Percentiles rank a stretch among this genome's conserved stretches.
These are phyloP conservation scores for Millerozyma miso DNA, from an alignment of 805 yeast species.

Conservation along the genomic window DNA sequence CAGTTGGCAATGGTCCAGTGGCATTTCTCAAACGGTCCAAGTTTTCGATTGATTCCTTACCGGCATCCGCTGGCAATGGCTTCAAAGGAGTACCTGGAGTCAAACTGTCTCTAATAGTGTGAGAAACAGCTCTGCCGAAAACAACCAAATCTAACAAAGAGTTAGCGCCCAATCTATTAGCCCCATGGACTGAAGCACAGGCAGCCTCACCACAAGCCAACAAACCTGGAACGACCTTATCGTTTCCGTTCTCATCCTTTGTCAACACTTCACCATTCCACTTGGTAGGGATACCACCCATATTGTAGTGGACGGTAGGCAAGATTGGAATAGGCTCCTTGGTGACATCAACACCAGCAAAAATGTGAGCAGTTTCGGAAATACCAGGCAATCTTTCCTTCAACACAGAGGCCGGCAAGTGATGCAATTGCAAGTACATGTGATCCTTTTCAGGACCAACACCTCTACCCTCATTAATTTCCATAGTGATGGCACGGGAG, in stretches of 20 bases:
- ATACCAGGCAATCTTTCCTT: conserved; percentile 98
- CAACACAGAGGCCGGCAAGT: conserved; percentile 85
- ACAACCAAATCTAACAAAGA: conserved; percentile 94
- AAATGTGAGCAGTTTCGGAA: conserved; percentile 95
- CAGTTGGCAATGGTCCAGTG: conserved; percentile 74
- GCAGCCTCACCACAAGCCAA: conserved; percentile 99
- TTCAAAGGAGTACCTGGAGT: conserved; percentile 86
- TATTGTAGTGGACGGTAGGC: conserved; percentile 98
- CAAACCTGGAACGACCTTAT: conserved; percentile 85
- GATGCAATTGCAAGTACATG: conserved; percentile 89
- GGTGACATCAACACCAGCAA: conserved; percentile 98
- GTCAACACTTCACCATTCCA: conserved; percentile 94
- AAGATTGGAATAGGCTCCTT: conserved; percentile 98
- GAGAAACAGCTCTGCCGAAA: conserved; percentile 97
- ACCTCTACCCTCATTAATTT: conserved; percentile 98
- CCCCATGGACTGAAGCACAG: conserved; percentile 98
- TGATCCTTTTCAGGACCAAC: conserved; percentile 96
- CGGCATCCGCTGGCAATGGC: conserved; percentile 80
- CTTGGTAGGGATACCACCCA: conserved; percentile 99
- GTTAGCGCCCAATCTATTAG: conserved; percentile 98
- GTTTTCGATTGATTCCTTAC: conserved; percentile 85
- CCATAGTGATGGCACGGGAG: conserved; percentile 97
- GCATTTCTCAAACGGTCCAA: conserved; percentile 86
- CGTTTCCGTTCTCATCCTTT: conserved; percentile 80
- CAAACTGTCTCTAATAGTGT: conserved; percentile 79